Percentiles rank a stretch among this genome's conserved stretches.
These are phyloP conservation scores for Pseudogymnoascus sp. DNA, from an alignment of 2,329 filamentous ascomycete genomes.

Conservation along the genomic window DNA sequence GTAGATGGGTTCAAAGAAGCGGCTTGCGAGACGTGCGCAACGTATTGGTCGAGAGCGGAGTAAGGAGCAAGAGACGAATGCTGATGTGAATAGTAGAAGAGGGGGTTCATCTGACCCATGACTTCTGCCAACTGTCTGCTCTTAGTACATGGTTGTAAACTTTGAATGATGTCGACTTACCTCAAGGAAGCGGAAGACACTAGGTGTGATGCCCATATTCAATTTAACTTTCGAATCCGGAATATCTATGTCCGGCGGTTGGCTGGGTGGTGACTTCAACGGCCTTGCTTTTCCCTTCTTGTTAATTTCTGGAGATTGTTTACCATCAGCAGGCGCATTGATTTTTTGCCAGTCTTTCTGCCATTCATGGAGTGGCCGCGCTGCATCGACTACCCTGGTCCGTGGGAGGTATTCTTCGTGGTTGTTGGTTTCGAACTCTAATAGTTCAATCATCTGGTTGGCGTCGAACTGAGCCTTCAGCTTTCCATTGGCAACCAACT, in stretches of 20 bases:
- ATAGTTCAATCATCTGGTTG: slow-evolving; percentile 72
- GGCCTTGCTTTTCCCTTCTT: slow-evolving; percentile 56
- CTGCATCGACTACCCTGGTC: slow-evolving; percentile 53
- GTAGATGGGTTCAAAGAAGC: slow-evolving; percentile 13
- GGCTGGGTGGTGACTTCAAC: slow-evolving; percentile 51
- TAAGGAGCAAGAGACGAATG: slow-evolving; percentile 51
- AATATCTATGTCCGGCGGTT: slow-evolving; percentile 55
- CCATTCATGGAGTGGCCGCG: slow-evolving; percentile 56
- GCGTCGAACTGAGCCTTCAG: slow-evolving; percentile 73
- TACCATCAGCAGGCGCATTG: slow-evolving; percentile 47
- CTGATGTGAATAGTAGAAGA: slow-evolving; percentile 51
- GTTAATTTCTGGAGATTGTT: slow-evolving; percentile 58
- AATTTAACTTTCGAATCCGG: slow-evolving; percentile 50
- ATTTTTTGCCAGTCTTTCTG: slow-evolving; percentile 57
- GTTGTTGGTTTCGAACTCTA: slow-evolving; percentile 70
- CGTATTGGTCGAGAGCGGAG: slow-evolving; percentile 53
- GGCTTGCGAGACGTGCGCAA: slow-evolving; percentile 36
- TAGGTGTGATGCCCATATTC: slow-evolving; percentile 52
- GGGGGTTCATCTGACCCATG: slow-evolving; percentile 58
- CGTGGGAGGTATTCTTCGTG: slow-evolving; percentile 83
- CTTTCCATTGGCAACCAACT: slow-evolving; percentile 72
- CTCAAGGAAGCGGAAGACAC: slow-evolving; percentile 59
- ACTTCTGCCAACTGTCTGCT: slow-evolving; percentile 53
- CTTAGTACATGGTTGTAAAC: slow-evolving; percentile 21
- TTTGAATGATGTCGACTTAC: slow-evolving; percentile 29